Conservation (phyloP, 116 monocot genomes). For the Trichopus zeylanicus region DNA sequence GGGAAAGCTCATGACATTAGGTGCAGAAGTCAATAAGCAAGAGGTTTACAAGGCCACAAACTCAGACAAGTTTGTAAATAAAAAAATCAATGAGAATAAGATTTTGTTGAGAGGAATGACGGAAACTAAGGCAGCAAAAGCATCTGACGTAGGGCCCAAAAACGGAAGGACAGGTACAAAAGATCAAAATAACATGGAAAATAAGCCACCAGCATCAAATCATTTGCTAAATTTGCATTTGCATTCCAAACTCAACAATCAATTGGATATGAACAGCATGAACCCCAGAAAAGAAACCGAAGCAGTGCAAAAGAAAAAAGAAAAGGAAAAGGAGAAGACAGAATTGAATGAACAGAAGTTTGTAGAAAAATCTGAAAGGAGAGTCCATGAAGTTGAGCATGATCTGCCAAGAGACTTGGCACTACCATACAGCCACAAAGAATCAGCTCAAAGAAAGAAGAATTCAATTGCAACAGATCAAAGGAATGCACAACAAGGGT, state of each 20-base stretch:
- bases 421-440: not conserved
- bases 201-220: slow-evolving; percentile 4
- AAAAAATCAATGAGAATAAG: slow-evolving; percentile 6
- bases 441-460: not conserved
- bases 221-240: not conserved
- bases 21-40: slow-evolving; percentile 5
- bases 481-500: too few species aligned
- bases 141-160: not conserved
- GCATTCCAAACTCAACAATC: not conserved
- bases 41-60: slow-evolving; percentile 1
- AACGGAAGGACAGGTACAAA: slow-evolving; percentile 9
- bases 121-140: slow-evolving; percentile 2
- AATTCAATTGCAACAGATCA: too few species aligned
- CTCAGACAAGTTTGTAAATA: not conserved
- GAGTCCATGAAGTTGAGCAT: not conserved
- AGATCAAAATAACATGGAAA: not conserved
- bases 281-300: slow-evolving; percentile 5
- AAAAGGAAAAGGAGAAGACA: not conserved
- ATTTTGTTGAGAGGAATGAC: not conserved
- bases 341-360: not conserved
- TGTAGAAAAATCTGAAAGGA: slow-evolving; percentile 2
- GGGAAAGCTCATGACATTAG: slow-evolving; percentile 7
- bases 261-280: slow-evolving; percentile 2
- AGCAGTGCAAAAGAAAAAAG: slow-evolving; percentile 11
- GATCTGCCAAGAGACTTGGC: not conserved